Evolutionary conservation across 495 filamentous ascomycete species (phyloP).

Genomic region (Wilcoxina mikolae): DNA sequence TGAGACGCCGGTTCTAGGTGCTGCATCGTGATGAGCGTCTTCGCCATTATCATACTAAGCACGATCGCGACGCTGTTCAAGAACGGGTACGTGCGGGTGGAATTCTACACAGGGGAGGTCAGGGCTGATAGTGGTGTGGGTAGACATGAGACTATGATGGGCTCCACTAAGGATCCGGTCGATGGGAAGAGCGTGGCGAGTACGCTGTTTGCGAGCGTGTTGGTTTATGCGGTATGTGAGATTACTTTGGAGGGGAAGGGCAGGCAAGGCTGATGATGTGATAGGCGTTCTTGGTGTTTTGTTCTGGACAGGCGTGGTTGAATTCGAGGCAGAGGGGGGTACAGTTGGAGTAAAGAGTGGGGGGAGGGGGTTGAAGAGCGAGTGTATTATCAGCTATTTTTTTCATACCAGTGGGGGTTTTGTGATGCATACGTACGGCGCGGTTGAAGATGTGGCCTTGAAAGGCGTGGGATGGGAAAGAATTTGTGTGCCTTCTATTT

Average conservation of each 20-base stretch:
- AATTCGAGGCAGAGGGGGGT: constrained; percentile 17
- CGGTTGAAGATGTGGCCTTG: too few relatives aligned
- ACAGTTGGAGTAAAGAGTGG: neutral
- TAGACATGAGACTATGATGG: constrained; percentile 25
- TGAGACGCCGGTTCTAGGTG: too few relatives aligned
- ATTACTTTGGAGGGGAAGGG: neutral
- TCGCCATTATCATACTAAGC: constrained; percentile 23
- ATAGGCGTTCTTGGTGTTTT: constrained; percentile 24
- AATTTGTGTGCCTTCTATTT: too few relatives aligned
- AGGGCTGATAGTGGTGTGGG: neutral
- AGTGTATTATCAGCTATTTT: too few relatives aligned
- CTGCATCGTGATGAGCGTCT: constrained; percentile 22
- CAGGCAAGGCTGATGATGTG: neutral
- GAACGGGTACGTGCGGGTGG: constrained; percentile 10
- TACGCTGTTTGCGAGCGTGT: constrained; percentile 19
- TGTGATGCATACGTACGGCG: too few relatives aligned
- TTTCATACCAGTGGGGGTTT: too few relatives aligned
- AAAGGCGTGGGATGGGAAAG: too few relatives aligned
- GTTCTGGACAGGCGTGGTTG: constrained; percentile 24
- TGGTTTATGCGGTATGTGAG: constrained; percentile 20
- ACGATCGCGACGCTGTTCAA: constrained; percentile 19
- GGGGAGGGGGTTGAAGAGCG: too few relatives aligned
- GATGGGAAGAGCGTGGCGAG: constrained; percentile 20
- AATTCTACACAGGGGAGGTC: neutral
- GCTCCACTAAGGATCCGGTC: constrained; percentile 17